Conservation (phyloP, 441 rosid species). For the Iberis amara region DNA sequence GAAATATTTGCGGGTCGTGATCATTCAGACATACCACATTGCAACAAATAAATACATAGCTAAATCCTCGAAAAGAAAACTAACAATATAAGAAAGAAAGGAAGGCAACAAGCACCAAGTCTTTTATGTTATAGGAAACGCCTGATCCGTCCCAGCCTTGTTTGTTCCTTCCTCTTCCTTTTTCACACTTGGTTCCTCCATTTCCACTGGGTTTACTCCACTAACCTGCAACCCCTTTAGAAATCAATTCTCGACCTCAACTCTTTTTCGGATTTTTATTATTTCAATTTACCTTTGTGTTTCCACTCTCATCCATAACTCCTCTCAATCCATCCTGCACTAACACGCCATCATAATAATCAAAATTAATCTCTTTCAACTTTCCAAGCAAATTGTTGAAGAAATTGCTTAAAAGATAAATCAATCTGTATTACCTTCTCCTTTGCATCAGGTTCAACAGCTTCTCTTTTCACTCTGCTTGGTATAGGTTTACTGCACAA, state of each 20-base stretch:
- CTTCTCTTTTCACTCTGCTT: conserved; percentile 75
- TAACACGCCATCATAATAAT: conserved; percentile 6
- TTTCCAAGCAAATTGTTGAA: conserved; percentile 10
- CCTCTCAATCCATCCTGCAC: conserved; percentile 56
- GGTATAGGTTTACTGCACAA: conserved; percentile 57
- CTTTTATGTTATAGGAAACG: conserved; percentile 37
- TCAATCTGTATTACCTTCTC: conserved; percentile 43
- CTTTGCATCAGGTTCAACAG: conserved; percentile 53
- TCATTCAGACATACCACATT: too few species aligned
- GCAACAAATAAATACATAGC: too few species aligned
- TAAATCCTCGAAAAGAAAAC: too few species aligned
- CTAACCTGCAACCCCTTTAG: conserved; percentile 39
- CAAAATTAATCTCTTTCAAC: conserved; percentile 1
- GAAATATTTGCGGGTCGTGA: too few species aligned
- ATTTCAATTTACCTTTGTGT: conserved; percentile 40
- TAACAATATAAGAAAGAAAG: too few species aligned
- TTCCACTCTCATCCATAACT: conserved; percentile 43
- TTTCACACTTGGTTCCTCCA: conserved; percentile 53
- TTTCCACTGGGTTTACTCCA: conserved; percentile 46
- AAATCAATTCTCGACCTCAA: not conserved
- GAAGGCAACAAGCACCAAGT: too few species aligned
- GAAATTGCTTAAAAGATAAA: not conserved
- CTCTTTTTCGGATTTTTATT: conserved; percentile 1
- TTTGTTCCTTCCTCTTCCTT: conserved; percentile 49
- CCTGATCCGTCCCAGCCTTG: conserved; percentile 40